Conservation (phyloP, 2,329 filamentous ascomycete genomes). For the Colletotrichum liaoningense region DNA sequence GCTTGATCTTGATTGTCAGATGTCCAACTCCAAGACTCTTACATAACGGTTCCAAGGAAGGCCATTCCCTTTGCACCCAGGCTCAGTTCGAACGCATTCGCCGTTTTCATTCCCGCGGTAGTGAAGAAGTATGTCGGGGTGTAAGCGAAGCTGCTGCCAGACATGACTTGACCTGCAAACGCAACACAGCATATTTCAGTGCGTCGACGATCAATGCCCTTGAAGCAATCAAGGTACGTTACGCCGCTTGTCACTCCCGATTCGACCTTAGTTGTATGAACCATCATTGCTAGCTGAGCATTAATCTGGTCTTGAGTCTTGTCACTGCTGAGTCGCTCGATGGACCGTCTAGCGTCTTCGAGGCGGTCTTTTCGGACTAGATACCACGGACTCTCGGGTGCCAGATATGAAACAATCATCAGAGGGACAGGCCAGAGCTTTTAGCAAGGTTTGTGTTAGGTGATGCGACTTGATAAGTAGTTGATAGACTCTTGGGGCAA, state of each 20-base stretch:
- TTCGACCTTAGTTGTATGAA: conserved; percentile 53
- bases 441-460: not conserved
- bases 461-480: not conserved
- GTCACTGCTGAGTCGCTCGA: conserved; percentile 44
- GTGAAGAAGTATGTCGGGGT: conserved; percentile 59
- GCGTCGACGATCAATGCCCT: conserved; percentile 54
- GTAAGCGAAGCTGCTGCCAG: conserved; percentile 53
- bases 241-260: conserved; percentile 51
- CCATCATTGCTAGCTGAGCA: conserved; percentile 41
- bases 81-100: conserved; percentile 52
- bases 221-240: conserved; percentile 60
- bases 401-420: conserved; percentile 48
- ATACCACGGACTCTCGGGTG: conserved; percentile 58
- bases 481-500: no score
- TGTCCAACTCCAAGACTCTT: not conserved
- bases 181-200: conserved; percentile 56
- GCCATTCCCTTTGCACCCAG: conserved; percentile 54
- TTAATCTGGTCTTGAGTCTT: conserved; percentile 34
- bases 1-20: conserved; percentile 41
- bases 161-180: conserved; percentile 54
- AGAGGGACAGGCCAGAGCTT: conserved; percentile 51
- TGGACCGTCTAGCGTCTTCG: conserved; percentile 46
- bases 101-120: conserved; percentile 53
- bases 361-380: conserved; percentile 50
- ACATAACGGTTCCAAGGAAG: conserved; percentile 50